phyloP scores from a whole-genome alignment of 306 rosid genomes.

The Leucaena leucocephala region DNA sequence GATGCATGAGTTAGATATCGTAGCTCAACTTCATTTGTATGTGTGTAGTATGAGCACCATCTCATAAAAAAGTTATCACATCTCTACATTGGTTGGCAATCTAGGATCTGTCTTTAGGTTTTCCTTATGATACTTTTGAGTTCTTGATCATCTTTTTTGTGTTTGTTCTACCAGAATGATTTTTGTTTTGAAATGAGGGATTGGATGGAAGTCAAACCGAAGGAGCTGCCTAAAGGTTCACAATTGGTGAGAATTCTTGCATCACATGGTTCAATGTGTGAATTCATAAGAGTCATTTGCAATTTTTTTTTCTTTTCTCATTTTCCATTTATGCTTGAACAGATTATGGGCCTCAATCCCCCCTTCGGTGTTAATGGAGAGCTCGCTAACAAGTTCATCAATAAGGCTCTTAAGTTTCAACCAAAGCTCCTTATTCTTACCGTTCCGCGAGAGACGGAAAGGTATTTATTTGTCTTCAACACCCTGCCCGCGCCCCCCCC shows the following conservation, averaged over 20 bases:
- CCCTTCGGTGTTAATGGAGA: conserved; percentile 82
- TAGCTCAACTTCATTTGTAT: not conserved
- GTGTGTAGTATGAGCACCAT: not conserved
- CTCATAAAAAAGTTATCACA: not conserved
- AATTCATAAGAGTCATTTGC: conserved; percentile 16
- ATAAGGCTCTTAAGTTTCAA: conserved; percentile 80
- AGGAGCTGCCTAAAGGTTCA: conserved; percentile 75
- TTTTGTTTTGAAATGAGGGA: conserved; percentile 87
- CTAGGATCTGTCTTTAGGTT: not conserved
- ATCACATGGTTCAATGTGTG: conserved; percentile 27
- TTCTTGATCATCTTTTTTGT: conserved; percentile 18
- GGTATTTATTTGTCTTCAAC: conserved; percentile 51
- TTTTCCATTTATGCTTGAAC: conserved; percentile 32
- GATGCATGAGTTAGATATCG: not conserved
- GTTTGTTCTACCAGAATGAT: conserved; percentile 66
- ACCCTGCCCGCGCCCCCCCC: not conserved
- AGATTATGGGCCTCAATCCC: conserved; percentile 97
- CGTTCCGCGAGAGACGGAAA: conserved; percentile 75
- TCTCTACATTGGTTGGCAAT: not conserved
- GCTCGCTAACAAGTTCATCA: conserved; percentile 76
- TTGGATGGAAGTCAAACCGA: conserved; percentile 72
- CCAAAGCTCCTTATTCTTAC: conserved; percentile 87
- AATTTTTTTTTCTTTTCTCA: not conserved
- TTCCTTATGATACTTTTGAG: conserved; percentile 21
- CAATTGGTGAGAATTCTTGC: conserved; percentile 61